Evolutionary conservation across 345 rosid genomes (phyloP).

Genomic region (Gossypium rotundifolium): DNA sequence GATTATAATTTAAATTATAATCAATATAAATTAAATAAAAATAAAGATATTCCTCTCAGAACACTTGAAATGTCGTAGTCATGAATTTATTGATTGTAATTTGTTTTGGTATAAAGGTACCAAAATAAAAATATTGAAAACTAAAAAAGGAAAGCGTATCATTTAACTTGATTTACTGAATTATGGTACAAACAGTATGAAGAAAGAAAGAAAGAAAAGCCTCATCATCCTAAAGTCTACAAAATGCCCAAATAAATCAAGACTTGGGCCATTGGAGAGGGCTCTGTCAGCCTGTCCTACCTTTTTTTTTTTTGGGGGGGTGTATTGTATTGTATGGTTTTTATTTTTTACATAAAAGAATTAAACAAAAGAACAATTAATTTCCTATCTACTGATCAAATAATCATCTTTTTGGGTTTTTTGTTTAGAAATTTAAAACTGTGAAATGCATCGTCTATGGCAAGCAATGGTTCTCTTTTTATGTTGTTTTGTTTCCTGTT

Average conservation of each 20-base stretch:
- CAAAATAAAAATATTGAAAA: neutral
- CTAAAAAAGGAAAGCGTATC: neutral
- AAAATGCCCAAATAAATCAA: constrained; percentile 46
- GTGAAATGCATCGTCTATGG: constrained; percentile 71
- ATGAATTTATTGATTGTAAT: neutral
- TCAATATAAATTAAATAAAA: too few species aligned
- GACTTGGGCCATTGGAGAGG: constrained; percentile 56
- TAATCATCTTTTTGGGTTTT: neutral
- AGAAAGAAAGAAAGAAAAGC: constrained; percentile 28
- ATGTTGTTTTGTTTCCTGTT: constrained; percentile 60
- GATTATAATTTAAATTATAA: too few species aligned
- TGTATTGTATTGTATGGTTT: constrained; percentile 4
- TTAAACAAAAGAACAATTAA: neutral
- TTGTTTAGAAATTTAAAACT: constrained; percentile 23
- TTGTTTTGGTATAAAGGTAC: neutral
- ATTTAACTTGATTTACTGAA: constrained; percentile 1
- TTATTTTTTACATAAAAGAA: constrained; percentile 9
- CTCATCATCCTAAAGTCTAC: constrained; percentile 46
- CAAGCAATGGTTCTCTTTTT: constrained; percentile 39
- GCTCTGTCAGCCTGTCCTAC: constrained; percentile 30
- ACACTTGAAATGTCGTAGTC: neutral
- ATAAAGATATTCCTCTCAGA: too few species aligned
- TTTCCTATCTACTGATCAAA: neutral
- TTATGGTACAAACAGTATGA: constrained; percentile 14
- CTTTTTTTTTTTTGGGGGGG: neutral